Conservation (phyloP, 116 monocot genomes). For the Cymodocea nodosa region DNA sequence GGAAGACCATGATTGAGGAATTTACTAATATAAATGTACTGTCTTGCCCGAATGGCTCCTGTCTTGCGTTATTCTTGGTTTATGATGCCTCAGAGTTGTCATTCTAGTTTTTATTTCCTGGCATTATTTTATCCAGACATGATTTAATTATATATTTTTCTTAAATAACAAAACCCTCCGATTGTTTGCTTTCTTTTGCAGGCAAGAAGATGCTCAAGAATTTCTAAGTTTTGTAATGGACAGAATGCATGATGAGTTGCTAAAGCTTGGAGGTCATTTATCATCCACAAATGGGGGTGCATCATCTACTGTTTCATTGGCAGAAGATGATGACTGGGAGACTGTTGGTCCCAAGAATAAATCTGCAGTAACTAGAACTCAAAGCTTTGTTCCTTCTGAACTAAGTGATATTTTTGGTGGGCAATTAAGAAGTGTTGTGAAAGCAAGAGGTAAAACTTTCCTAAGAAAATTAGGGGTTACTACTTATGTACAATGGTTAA, state of each 20-base stretch:
- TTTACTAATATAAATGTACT: too few relatives aligned
- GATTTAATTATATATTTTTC: not conserved
- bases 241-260: constrained; percentile 79
- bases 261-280: constrained; percentile 45
- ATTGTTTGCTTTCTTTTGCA: constrained; percentile 15
- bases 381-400: constrained; percentile 78
- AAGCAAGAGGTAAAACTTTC: constrained; percentile 53
- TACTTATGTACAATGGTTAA: not conserved
- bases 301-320: constrained; percentile 43
- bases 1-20: too few relatives aligned
- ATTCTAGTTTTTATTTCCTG: too few relatives aligned
- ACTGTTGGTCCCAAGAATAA: constrained; percentile 98
- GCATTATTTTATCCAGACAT: too few relatives aligned
- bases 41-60: too few relatives aligned
- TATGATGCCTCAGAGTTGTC: too few relatives aligned
- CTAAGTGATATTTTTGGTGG: constrained; percentile 95
- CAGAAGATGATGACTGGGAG: constrained; percentile 94
- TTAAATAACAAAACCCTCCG: not conserved
- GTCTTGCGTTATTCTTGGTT: too few relatives aligned
- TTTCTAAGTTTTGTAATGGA: constrained; percentile 93
- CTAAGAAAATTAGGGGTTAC: not conserved
- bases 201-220: constrained; percentile 99
- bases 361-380: constrained; percentile 86
- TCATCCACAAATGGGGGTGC: constrained; percentile 25
- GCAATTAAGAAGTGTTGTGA: constrained; percentile 76